Base-by-base conservation (phyloP, 2,329 filamentous ascomycete species). In the Blastomyces emzantsi region DNA sequence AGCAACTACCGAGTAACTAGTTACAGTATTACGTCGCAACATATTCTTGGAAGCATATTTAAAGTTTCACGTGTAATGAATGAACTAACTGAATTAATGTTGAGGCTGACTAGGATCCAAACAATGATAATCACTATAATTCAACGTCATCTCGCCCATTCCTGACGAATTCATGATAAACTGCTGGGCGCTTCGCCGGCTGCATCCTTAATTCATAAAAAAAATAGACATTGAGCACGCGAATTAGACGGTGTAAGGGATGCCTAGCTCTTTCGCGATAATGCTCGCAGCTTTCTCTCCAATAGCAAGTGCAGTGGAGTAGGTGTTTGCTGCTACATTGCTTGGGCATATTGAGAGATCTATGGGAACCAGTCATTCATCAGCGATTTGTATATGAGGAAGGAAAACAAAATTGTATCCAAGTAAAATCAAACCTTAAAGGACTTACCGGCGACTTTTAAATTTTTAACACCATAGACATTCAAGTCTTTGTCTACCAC, bases 261-360 rank as follows among this genome's bases (percentile, higher is more conserved):
- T 64, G 17, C 67, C 64, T 30, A 76, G 65, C 25, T 73, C 70
- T 54, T 71, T 68, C n/a, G 72, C 72, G 47, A 72, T 67, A 43
- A 76, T 71, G 39, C 67, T 64, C 2, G 74, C 73, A 2, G 72
- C 73, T 65, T 74, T 76, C 72, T 83, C 80, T 1, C 79, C 80
- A 62, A 82, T 71, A 5, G 78, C 64, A 19, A 83, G 69, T 0
- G 81, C 81, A 1, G 79, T 79, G 41, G 77, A 78, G 54, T 74
- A 73, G 0, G 79, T 80, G 63, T 82, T 81, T 1, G 75, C 69
- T 62, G 66, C 70, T 17, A 80, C 75, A 51, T 80, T 80, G 19
- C 66, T 65, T 11, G 70, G 70, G 39, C 64, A 68, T 30, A 72
- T 70, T 2, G 69, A 70, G 60, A 72, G 56, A 67, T 74, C 72